phyloP scores from a whole-genome alignment of 352 stramenopile genomes.

The Phytophthora litchii region DNA sequence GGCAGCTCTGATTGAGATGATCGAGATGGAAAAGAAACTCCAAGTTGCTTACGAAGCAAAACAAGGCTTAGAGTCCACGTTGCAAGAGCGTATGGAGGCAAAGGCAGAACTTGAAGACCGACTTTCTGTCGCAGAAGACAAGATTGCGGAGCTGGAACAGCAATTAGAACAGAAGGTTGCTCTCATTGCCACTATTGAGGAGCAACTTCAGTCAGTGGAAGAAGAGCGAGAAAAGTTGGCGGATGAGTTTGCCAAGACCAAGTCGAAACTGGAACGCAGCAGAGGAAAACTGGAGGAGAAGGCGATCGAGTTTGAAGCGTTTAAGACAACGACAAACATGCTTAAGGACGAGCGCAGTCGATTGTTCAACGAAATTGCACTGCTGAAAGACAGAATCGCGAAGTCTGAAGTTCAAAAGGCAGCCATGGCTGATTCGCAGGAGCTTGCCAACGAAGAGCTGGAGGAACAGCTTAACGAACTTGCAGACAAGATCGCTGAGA shows the following conservation, averaged over 20 bases:
- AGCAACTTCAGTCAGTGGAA: conserved; percentile 48
- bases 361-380: conserved; percentile 57
- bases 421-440: conserved; percentile 48
- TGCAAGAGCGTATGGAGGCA: conserved; percentile 57
- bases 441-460: conserved; percentile 56
- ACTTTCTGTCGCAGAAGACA: conserved; percentile 54
- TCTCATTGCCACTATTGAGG: conserved; percentile 56
- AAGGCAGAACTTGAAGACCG: conserved; percentile 54
- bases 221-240: conserved; percentile 53
- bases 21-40: conserved; percentile 72
- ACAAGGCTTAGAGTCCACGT: conserved; percentile 51
- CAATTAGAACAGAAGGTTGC: conserved; percentile 62
- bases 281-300: conserved; percentile 66
- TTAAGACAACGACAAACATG: conserved; percentile 65
- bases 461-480: conserved; percentile 64
- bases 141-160: conserved; percentile 54
- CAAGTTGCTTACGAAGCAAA: conserved; percentile 67
- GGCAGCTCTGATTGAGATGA: conserved; percentile 63
- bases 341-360: conserved; percentile 62
- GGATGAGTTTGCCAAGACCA: conserved; percentile 50
- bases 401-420: conserved; percentile 52
- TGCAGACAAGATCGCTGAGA: conserved; percentile 61
- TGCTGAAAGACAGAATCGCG: conserved; percentile 56
- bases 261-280: conserved; percentile 54
- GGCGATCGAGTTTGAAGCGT: conserved; percentile 62